phyloP scores from a whole-genome alignment of 805 yeast species.

The Candida nonsorbophila region DNA sequence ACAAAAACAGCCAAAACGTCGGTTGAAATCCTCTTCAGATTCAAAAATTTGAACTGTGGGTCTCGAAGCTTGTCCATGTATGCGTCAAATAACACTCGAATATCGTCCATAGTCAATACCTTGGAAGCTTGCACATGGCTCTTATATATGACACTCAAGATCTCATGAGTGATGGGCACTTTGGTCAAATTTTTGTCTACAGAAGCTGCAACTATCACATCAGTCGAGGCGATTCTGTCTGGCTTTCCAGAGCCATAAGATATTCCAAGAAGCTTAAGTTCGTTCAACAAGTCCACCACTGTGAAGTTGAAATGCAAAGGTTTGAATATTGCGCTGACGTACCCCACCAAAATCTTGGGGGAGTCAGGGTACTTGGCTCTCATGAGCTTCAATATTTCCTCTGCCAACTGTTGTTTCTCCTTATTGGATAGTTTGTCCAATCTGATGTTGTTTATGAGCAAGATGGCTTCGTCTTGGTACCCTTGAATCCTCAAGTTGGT shows the following conservation, averaged over 20 bases:
- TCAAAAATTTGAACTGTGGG: background rate
- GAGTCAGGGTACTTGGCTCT: slow-evolving; percentile 20
- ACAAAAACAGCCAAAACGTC: slow-evolving; percentile 12
- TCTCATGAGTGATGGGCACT: slow-evolving; percentile 4
- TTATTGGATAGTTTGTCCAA: slow-evolving; percentile 11
- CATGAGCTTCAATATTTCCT: slow-evolving; percentile 28
- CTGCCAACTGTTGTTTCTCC: slow-evolving; percentile 17
- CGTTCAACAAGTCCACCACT: slow-evolving; percentile 18
- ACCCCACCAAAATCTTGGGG: slow-evolving; percentile 33
- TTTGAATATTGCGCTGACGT: slow-evolving; percentile 23
- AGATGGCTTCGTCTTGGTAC: slow-evolving; percentile 27
- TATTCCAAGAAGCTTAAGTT: slow-evolving; percentile 19
- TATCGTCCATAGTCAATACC: slow-evolving; percentile 11
- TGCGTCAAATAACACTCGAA: slow-evolving; percentile 16
- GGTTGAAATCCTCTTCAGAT: slow-evolving; percentile 4
- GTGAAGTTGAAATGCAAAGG: slow-evolving; percentile 3
- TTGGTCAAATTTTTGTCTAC: slow-evolving; percentile 11
- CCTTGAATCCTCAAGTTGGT: slow-evolving; percentile 22
- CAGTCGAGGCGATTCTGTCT: slow-evolving; percentile 5
- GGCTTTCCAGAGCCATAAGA: slow-evolving; percentile 16
- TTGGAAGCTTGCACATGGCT: slow-evolving; percentile 9
- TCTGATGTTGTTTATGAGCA: slow-evolving; percentile 25
- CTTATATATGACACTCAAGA: slow-evolving; percentile 16
- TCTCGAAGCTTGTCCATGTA: slow-evolving; percentile 1
- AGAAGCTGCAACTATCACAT: slow-evolving; percentile 5